Evolutionary conservation across 1,284 basidiomycete genomes (phyloP).

Genomic region (Leucoagaricus sp.): DNA sequence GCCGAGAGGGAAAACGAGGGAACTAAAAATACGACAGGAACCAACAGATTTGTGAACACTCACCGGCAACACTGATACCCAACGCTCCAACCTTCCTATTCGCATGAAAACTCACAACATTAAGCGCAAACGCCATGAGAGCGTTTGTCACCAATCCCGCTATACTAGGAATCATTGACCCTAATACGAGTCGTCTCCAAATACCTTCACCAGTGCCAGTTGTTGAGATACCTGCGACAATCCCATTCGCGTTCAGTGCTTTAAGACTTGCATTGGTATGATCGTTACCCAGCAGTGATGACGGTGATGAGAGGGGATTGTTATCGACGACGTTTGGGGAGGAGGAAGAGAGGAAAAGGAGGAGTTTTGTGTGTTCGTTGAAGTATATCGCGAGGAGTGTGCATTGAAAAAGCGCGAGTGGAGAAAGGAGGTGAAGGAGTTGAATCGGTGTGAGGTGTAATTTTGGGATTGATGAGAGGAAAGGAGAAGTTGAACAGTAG

Average conservation of each 20-base stretch:
- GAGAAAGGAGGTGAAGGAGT: conserved; percentile 87
- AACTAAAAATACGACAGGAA: not conserved
- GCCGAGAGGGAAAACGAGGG: not conserved
- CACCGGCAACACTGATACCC: conserved; percentile 87
- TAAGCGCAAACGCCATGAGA: conserved; percentile 84
- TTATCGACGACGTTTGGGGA: too few relatives aligned
- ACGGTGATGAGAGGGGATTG: not conserved
- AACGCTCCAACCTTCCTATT: conserved; percentile 87
- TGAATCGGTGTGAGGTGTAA: conserved; percentile 63
- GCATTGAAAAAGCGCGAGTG: conserved; percentile 88
- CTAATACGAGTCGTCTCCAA: not conserved
- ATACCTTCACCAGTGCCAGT: not conserved
- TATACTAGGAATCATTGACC: not conserved
- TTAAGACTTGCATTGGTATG: not conserved
- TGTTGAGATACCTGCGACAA: not conserved
- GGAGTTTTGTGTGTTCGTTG: conserved; percentile 76
- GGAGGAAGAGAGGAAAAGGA: conserved; percentile 49
- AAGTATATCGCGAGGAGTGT: conserved; percentile 71
- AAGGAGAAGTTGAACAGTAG: conserved; percentile 13
- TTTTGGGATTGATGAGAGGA: conserved; percentile 22
- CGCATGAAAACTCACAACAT: conserved; percentile 90
- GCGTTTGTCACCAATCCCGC: conserved; percentile 72
- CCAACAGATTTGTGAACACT: conserved; percentile 28
- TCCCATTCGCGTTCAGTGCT: conserved; percentile 4
- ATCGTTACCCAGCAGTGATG: conserved; percentile 5